Evolutionary conservation across 1,284 basidiomycete species (phyloP).

Genomic region (Naganishia liquefaciens): DNA sequence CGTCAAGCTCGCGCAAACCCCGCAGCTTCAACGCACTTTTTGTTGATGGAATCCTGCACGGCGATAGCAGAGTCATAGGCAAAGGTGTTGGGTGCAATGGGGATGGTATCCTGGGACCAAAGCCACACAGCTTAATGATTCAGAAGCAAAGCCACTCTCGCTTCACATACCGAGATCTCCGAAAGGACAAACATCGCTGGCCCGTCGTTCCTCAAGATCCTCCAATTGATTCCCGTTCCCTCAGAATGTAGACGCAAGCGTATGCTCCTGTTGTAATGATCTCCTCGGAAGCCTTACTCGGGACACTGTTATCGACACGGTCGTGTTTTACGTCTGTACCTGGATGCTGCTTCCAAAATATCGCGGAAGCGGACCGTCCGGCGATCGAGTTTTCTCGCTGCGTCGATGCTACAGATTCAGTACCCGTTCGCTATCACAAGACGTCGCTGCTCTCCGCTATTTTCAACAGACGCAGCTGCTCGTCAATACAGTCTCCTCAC

Average conservation of each 20-base stretch:
- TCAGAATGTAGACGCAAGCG: no score
- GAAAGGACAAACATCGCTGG: constrained; percentile 15
- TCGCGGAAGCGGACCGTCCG: constrained; percentile 8
- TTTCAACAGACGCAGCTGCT: no score
- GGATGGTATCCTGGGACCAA: constrained; percentile 50
- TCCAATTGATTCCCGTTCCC: no score
- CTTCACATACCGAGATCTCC: constrained; percentile 18
- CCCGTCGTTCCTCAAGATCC: no score
- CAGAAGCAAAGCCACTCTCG: not conserved
- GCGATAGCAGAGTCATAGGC: constrained; percentile 45
- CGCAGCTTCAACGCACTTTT: constrained; percentile 42
- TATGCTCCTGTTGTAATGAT: no score
- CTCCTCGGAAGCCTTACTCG: no score
- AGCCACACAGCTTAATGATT: not conserved
- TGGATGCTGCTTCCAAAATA: constrained; percentile 20
- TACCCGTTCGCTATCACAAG: no score
- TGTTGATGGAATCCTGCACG: constrained; percentile 52
- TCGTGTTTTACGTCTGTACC: no score
- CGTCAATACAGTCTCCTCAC: no score
- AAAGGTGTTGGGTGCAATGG: constrained; percentile 52
- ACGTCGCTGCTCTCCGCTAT: no score
- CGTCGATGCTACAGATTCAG: not conserved
- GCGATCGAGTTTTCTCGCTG: constrained; percentile 27
- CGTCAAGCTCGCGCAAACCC: not conserved
- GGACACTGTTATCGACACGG: no score